Evolutionary conservation across 225 moss, liverwort and hornwort genomes (phyloP).

Genomic region (Marchantia polymorpha): DNA sequence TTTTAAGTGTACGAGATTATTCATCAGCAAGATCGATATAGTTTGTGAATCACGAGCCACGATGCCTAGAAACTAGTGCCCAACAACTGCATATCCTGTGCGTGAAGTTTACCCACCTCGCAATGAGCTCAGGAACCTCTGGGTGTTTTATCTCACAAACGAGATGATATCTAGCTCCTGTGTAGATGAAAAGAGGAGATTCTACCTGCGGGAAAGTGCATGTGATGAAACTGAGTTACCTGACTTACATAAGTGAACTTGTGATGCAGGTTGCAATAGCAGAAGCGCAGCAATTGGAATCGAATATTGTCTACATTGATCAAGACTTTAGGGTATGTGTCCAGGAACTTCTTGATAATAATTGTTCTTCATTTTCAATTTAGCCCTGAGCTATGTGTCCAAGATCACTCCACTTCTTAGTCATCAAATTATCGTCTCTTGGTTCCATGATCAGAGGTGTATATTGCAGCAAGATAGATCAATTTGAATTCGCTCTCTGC

Average conservation of each 20-base stretch:
- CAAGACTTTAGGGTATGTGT: conserved; percentile 72
- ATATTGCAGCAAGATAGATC: too few species aligned
- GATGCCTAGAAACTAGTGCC: background rate
- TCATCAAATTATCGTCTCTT: too few species aligned
- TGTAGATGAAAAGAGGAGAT: too few species aligned
- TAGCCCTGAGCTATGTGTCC: too few species aligned
- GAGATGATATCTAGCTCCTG: too few species aligned
- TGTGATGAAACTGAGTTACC: background rate
- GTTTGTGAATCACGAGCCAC: background rate
- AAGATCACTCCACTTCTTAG: too few species aligned
- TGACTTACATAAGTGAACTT: background rate
- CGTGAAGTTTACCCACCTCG: background rate
- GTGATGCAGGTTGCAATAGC: conserved; percentile 79
- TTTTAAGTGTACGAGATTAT: background rate
- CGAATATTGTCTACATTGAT: conserved; percentile 71
- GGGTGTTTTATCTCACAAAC: too few species aligned
- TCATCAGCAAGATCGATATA: background rate
- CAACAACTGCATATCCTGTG: background rate
- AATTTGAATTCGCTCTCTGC: too few species aligned
- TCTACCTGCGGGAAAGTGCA: background rate
- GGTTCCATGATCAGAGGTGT: too few species aligned
- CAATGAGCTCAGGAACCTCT: background rate
- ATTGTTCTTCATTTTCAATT: too few species aligned
- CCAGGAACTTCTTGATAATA: too few species aligned
- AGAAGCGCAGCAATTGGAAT: conserved; percentile 62